These are phyloP conservation scores for Viridothelium virens DNA, from an alignment of 495 filamentous ascomycete species.

Conservation along the genomic window DNA sequence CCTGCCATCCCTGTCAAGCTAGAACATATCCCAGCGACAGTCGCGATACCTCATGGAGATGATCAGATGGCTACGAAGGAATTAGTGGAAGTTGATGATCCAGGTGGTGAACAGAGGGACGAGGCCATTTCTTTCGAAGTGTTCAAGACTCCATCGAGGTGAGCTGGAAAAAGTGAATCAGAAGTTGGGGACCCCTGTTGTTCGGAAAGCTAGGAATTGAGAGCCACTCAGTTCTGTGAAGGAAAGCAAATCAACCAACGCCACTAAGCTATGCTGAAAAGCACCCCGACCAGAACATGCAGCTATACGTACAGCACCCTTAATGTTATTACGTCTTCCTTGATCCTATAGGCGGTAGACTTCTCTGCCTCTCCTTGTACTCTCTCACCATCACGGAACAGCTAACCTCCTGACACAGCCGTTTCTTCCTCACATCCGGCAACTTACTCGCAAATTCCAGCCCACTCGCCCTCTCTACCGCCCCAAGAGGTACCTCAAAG, in stretches of 20 bases:
- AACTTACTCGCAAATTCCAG: conserved; percentile 81
- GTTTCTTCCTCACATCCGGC: conserved; percentile 61
- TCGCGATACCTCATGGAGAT: too few species aligned
- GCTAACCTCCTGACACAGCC: conserved; percentile 74
- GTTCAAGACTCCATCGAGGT: too few species aligned
- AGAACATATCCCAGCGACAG: too few species aligned
- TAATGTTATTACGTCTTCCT: conserved; percentile 25
- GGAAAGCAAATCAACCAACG: background rate
- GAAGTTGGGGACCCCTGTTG: background rate
- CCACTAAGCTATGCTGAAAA: background rate
- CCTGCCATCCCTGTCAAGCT: too few species aligned
- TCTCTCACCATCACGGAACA: conserved; percentile 77
- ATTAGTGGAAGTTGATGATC: too few species aligned
- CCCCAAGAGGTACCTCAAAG: conserved; percentile 91
- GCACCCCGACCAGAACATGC: background rate
- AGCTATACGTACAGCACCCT: background rate
- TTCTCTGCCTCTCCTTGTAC: conserved; percentile 55
- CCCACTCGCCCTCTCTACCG: conserved; percentile 82
- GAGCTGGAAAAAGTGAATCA: background rate
- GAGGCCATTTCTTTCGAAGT: too few species aligned
- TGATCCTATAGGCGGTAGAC: conserved; percentile 26
- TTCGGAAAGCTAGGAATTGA: too few species aligned
- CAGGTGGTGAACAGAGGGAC: too few species aligned
- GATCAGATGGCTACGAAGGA: too few species aligned
- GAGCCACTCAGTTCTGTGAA: background rate